phyloP scores from a whole-genome alignment of 2,329 filamentous ascomycete genomes.

The Pseudogymnoascus sp. region DNA sequence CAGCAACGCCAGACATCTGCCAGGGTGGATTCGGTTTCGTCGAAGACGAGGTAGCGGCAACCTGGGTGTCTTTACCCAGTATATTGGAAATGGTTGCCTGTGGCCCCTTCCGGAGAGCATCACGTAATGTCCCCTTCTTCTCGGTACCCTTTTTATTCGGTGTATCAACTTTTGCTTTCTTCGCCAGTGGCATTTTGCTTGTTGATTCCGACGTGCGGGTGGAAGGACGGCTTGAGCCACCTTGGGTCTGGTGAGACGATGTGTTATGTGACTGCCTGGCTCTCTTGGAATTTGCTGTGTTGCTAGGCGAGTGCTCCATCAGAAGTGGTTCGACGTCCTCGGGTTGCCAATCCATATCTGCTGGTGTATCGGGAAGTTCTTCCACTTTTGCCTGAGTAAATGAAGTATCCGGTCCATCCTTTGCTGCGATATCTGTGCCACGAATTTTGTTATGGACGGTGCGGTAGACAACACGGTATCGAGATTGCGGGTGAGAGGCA shows the following conservation, averaged over 20 bases:
- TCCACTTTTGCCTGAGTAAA: slow-evolving; percentile 3
- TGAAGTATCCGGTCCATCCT: slow-evolving; percentile 21
- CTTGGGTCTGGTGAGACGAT: background rate
- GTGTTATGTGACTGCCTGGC: slow-evolving; percentile 18
- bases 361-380: background rate
- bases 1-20: background rate
- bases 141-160: slow-evolving; percentile 31
- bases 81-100: slow-evolving; percentile 42
- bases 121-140: slow-evolving; percentile 41
- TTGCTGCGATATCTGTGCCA: slow-evolving; percentile 33
- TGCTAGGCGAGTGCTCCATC: background rate
- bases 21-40: slow-evolving; percentile 18
- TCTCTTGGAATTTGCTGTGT: slow-evolving; percentile 26
- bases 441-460: slow-evolving; percentile 47
- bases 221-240: slow-evolving; percentile 18
- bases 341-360: background rate
- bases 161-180: slow-evolving; percentile 26
- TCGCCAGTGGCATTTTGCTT: slow-evolving; percentile 25
- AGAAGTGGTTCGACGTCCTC: background rate
- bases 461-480: slow-evolving; percentile 46
- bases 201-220: slow-evolving; percentile 22
- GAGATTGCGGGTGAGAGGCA: slow-evolving; percentile 16
- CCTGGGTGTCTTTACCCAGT: slow-evolving; percentile 42
- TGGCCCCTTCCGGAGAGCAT: slow-evolving; percentile 46
- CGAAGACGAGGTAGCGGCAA: background rate